phyloP scores from a whole-genome alignment of 768 basidiomycete species.

The Boletus rufocinnamomeus region DNA sequence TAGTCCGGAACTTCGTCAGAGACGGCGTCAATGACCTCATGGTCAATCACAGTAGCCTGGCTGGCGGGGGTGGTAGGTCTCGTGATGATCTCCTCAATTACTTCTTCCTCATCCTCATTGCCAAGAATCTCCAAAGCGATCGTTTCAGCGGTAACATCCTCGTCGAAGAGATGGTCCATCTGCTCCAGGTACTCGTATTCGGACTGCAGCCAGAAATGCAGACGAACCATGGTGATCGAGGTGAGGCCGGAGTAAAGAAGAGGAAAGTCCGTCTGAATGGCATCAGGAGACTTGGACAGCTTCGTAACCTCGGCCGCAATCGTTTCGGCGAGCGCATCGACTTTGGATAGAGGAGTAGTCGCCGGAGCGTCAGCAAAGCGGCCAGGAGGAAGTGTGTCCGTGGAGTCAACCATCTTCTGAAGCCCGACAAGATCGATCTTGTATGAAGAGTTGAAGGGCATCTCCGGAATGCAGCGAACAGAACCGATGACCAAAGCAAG shows the following conservation, averaged over 20 bases:
- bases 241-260: conserved; percentile 36
- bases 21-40: conserved; percentile 14
- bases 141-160: conserved; percentile 30
- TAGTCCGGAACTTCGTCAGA: conserved; percentile 7
- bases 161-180: conserved; percentile 33
- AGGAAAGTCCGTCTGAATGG: conserved; percentile 33
- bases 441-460: conserved; percentile 20
- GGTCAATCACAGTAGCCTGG: conserved; percentile 23
- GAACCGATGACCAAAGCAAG: conserved; percentile 13
- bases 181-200: conserved; percentile 34
- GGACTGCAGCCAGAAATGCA: conserved; percentile 38
- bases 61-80: conserved; percentile 18
- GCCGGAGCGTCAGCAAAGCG: conserved; percentile 5
- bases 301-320: conserved; percentile 36
- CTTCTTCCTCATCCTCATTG: conserved; percentile 25
- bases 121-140: conserved; percentile 33
- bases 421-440: conserved; percentile 18
- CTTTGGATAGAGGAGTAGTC: conserved; percentile 16
- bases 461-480: conserved; percentile 14
- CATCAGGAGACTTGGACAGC: conserved; percentile 28
- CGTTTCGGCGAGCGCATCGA: conserved; percentile 34
- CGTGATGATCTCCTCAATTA: conserved; percentile 11
- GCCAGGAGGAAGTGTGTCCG: conserved; percentile 7
- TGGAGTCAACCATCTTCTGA: conserved; percentile 15
- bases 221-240: conserved; percentile 31